Evolutionary conservation across 495 filamentous ascomycete species (phyloP).

Genomic region (Glonium stellatum): DNA sequence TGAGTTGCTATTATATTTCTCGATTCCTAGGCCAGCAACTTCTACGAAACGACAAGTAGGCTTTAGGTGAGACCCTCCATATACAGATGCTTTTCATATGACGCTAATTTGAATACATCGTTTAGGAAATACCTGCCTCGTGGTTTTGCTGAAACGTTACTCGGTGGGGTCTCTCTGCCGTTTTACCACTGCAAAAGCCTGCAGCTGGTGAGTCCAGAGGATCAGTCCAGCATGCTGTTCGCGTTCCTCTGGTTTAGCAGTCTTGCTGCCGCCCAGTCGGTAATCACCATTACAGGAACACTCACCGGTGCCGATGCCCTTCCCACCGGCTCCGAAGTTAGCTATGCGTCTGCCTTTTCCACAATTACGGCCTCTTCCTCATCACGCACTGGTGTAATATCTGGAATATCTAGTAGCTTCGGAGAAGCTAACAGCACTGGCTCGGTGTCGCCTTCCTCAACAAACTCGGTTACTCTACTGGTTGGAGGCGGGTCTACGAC

Average conservation of each 20-base stretch:
- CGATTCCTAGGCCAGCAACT: too few species aligned
- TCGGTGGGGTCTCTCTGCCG: neutral
- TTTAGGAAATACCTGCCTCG: too few species aligned
- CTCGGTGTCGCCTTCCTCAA: constrained; percentile 4
- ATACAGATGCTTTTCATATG: too few species aligned
- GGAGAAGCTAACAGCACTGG: constrained; percentile 12
- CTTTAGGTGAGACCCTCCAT: too few species aligned
- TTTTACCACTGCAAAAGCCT: neutral
- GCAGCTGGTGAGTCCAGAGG: neutral
- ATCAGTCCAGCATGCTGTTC: neutral
- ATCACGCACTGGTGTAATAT: constrained; percentile 9
- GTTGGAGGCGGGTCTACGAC: constrained; percentile 9
- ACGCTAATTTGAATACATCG: too few species aligned
- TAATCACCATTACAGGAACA: neutral
- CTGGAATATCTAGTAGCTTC: constrained; percentile 1
- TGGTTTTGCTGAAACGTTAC: neutral
- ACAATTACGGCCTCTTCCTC: constrained; percentile 1
- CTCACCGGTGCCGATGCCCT: constrained; percentile 16
- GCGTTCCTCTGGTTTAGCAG: neutral
- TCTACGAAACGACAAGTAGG: too few species aligned
- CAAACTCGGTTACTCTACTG: constrained; percentile 11
- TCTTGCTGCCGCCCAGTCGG: constrained; percentile 2
- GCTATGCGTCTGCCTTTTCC: constrained; percentile 16
- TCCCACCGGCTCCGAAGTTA: constrained; percentile 12
- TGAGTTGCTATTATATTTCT: too few species aligned